These are phyloP conservation scores for Metschnikowia peoriensis DNA, from an alignment of 805 yeast species.

Conservation along the genomic window DNA sequence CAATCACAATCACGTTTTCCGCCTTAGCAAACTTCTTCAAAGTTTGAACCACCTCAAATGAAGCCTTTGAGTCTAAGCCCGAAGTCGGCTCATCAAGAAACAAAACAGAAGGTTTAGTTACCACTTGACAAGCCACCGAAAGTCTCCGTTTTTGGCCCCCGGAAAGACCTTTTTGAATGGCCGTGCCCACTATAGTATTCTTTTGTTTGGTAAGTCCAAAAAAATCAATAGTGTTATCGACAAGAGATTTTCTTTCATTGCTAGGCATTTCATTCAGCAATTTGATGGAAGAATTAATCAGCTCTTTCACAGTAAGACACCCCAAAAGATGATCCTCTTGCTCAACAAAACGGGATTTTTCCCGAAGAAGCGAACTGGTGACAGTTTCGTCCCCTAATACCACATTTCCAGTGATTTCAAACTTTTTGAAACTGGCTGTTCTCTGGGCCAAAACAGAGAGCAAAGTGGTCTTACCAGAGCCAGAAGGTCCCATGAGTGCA, in stretches of 20 bases:
- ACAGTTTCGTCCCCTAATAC: constrained; percentile 21
- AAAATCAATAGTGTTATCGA: constrained; percentile 59
- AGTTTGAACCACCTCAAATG: constrained; percentile 59
- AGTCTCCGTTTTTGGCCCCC: constrained; percentile 84
- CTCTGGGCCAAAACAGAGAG: constrained; percentile 63
- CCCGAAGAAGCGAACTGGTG: constrained; percentile 16
- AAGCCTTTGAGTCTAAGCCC: constrained; percentile 77
- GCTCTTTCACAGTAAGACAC: constrained; percentile 68
- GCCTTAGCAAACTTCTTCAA: constrained; percentile 46
- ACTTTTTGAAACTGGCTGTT: constrained; percentile 37
- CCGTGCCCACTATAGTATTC: constrained; percentile 52
- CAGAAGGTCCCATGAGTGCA: constrained; percentile 86
- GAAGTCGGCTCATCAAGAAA: constrained; percentile 89
- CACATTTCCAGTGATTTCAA: constrained; percentile 43
- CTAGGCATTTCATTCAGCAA: constrained; percentile 51
- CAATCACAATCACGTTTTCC: constrained; percentile 64
- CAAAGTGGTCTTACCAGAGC: constrained; percentile 82
- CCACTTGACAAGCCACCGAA: constrained; percentile 73
- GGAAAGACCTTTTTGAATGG: constrained; percentile 59
- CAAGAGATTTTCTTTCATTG: constrained; percentile 45
- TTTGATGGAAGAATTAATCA: constrained; percentile 66
- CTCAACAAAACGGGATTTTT: constrained; percentile 48
- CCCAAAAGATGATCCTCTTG: constrained; percentile 76
- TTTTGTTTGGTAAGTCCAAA: constrained; percentile 65
- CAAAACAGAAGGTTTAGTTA: constrained; percentile 70